Evolutionary conservation across 1,139 yeast species (phyloP).

Genomic region (Candida labiduridarum): DNA sequence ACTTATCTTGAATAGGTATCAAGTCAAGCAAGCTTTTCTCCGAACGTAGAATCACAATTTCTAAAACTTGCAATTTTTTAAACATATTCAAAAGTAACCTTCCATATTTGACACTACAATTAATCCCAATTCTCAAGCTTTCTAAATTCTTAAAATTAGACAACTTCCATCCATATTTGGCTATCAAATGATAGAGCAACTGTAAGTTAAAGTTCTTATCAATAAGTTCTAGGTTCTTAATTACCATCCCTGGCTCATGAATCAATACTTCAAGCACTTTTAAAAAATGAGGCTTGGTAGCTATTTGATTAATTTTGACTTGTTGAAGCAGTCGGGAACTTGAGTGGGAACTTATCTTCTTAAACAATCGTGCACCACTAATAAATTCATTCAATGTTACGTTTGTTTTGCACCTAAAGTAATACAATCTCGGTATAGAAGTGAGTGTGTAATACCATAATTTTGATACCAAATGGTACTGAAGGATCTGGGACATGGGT

Average conservation of each 20-base stretch:
- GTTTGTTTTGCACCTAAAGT: conserved; percentile 27
- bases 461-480: conserved; percentile 35
- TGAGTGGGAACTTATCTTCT: conserved; percentile 21
- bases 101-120: conserved; percentile 27
- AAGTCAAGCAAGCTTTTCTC: conserved; percentile 20
- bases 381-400: conserved; percentile 32
- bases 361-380: conserved; percentile 31
- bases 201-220: conserved; percentile 30
- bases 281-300: conserved; percentile 23
- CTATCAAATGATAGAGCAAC: conserved; percentile 25
- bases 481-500: conserved; percentile 22
- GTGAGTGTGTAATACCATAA: conserved; percentile 34
- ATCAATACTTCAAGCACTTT: conserved; percentile 29
- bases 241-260: conserved; percentile 18
- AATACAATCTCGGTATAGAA: conserved; percentile 30
- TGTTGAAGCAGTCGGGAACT: conserved; percentile 21
- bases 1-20: conserved; percentile 24
- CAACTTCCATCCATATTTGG: conserved; percentile 30
- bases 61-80: conserved; percentile 27
- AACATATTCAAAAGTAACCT: conserved; percentile 29
- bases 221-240: conserved; percentile 26
- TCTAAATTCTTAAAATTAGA: conserved; percentile 24
- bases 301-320: conserved; percentile 29
- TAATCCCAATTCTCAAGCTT: conserved; percentile 29
- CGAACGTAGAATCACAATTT: conserved; percentile 21